Conservation (phyloP, 2,329 filamentous ascomycete species). For the Neonectria punicea region DNA sequence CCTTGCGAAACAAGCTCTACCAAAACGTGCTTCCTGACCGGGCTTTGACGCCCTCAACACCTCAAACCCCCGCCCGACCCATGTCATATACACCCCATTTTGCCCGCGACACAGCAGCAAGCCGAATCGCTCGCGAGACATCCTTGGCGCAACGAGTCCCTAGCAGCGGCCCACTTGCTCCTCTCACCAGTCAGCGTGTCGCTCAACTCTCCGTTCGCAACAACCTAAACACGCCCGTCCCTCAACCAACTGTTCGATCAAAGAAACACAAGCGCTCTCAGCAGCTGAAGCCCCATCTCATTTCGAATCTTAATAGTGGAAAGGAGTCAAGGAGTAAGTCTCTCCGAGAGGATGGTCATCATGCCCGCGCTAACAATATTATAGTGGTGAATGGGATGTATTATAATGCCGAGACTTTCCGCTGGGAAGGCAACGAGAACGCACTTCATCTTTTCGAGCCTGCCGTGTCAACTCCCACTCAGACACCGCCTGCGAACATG, state of each 20-base stretch:
- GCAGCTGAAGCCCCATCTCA: constrained; percentile 84
- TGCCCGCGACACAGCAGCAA: constrained; percentile 73
- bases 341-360: not conserved
- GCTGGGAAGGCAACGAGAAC: constrained; percentile 98
- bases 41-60: constrained; percentile 61
- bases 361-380: constrained; percentile 44
- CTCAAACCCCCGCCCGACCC: constrained; percentile 66
- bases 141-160: constrained; percentile 69
- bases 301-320: constrained; percentile 80
- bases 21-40: constrained; percentile 66
- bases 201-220: constrained; percentile 62
- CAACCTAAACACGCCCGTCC: constrained; percentile 55
- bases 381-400: constrained; percentile 92
- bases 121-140: constrained; percentile 72
- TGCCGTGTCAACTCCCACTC: constrained; percentile 64
- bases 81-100: constrained; percentile 62
- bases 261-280: constrained; percentile 70
- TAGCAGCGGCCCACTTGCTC: constrained; percentile 62
- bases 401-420: constrained; percentile 87
- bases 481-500: constrained; percentile 53
- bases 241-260: constrained; percentile 57
- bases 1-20: constrained; percentile 65
- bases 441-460: constrained; percentile 81
- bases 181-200: constrained; percentile 65
- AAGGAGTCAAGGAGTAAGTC: constrained; percentile 83